Percentiles rank a stretch among this genome's conserved stretches.
phyloP scores from a whole-genome alignment of 2,329 filamentous ascomycete species.

The Colletotrichum filicis region DNA sequence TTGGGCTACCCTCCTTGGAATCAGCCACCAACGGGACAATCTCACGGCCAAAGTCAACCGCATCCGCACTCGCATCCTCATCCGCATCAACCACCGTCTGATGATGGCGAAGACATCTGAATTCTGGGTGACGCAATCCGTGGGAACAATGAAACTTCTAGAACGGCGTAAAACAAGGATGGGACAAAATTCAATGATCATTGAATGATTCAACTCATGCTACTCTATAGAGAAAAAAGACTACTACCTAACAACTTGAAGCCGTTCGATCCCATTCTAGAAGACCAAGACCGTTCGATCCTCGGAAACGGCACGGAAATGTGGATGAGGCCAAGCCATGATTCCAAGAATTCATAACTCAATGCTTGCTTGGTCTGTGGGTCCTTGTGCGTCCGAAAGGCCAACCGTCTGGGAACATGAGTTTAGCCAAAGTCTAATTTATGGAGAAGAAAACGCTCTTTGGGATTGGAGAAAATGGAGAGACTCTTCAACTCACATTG shows the following conservation, averaged over 20 bases:
- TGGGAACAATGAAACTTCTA: not conserved
- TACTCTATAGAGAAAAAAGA: not conserved
- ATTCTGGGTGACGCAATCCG: not conserved
- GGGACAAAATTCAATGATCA: not conserved
- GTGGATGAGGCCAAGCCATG: not conserved
- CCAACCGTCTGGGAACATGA: slow-evolving; percentile 28
- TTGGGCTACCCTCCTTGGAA: slow-evolving; percentile 3
- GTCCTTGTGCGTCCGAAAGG: slow-evolving; percentile 33
- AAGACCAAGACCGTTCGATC: not conserved
- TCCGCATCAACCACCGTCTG: not conserved
- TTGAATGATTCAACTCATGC: not conserved
- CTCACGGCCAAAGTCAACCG: not conserved
- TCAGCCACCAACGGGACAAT: not conserved
- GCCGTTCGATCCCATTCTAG: not conserved
- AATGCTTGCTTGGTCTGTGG: slow-evolving; percentile 33
- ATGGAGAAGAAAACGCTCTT: not conserved
- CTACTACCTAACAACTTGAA: too few species aligned
- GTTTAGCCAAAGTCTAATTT: not conserved
- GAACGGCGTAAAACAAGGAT: not conserved
- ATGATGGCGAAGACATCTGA: slow-evolving; percentile 7
- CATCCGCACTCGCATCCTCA: not conserved
- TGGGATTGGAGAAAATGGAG: not conserved
- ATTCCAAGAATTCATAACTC: not conserved
- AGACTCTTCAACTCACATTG: slow-evolving; percentile 40
- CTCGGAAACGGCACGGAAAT: not conserved